Percentiles rank a stretch among this genome's conserved stretches.
These are phyloP conservation scores for Coniochaeta sp. DNA, from an alignment of 2,329 filamentous ascomycete genomes.

Conservation along the genomic window DNA sequence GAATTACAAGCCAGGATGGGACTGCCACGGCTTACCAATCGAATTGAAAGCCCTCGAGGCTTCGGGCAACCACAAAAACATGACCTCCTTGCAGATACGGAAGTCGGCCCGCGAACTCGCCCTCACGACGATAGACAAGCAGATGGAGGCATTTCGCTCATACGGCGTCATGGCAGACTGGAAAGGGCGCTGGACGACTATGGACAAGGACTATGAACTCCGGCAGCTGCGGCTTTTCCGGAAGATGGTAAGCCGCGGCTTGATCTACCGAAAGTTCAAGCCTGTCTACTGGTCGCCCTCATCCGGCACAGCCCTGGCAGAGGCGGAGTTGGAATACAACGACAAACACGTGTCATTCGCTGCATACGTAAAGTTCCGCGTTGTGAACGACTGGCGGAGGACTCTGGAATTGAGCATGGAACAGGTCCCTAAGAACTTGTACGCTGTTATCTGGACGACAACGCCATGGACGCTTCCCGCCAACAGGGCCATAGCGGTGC, in stretches of 20 bases:
- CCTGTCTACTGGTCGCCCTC: constrained; percentile 85
- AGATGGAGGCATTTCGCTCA: constrained; percentile 65
- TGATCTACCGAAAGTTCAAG: constrained; percentile 73
- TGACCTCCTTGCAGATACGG: constrained; percentile 52
- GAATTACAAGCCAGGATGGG: constrained; percentile 87
- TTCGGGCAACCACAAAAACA: constrained; percentile 34
- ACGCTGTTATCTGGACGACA: constrained; percentile 95
- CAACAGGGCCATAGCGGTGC: constrained; percentile 81
- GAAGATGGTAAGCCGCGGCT: constrained; percentile 61
- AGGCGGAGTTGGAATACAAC: constrained; percentile 79
- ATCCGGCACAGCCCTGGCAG: constrained; percentile 70
- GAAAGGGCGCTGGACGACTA: constrained; percentile 69
- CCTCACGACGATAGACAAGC: constrained; percentile 57
- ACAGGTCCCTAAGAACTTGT: constrained; percentile 43
- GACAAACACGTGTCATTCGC: constrained; percentile 64
- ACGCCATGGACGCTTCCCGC: constrained; percentile 96
- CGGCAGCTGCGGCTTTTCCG: constrained; percentile 69
- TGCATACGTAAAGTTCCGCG: constrained; percentile 74
- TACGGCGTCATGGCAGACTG: constrained; percentile 79
- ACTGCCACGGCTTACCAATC: constrained; percentile 94
- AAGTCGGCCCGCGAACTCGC: constrained; percentile 59
- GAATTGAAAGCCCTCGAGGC: constrained; percentile 85
- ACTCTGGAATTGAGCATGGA: constrained; percentile 18
- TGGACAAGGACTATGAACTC: constrained; percentile 69
- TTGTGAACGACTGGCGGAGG: constrained; percentile 32